These are phyloP conservation scores for Heritiera fomes DNA, from an alignment of 345 rosid genomes.

Conservation along the genomic window DNA sequence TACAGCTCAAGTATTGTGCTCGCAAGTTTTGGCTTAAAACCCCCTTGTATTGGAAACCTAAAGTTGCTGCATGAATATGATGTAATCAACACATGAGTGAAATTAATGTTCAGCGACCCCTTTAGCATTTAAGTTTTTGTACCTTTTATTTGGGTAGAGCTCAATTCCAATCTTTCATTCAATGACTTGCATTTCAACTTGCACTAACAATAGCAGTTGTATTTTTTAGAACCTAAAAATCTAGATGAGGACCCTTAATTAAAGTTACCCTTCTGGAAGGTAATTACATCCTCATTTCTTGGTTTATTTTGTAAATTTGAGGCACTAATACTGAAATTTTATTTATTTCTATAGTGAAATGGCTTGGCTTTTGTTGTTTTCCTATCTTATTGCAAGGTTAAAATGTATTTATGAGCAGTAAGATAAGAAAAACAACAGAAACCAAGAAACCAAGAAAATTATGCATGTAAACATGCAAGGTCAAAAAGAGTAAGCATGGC, in stretches of 20 bases:
- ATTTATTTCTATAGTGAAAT: no score
- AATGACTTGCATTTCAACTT: not conserved
- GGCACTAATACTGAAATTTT: not conserved
- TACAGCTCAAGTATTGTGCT: not conserved
- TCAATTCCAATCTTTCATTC: not conserved
- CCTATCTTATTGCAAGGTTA: no score
- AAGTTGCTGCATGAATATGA: not conserved
- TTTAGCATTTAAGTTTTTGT: not conserved
- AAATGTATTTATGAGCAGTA: no score
- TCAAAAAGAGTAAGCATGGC: no score
- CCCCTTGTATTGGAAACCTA: not conserved
- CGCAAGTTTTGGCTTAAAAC: not conserved
- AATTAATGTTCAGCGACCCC: not conserved
- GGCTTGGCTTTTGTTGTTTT: no score
- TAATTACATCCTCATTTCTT: not conserved
- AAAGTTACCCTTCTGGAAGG: not conserved
- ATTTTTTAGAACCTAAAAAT: not conserved
- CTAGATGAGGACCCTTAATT: not conserved
- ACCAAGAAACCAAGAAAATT: no score
- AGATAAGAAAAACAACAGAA: no score
- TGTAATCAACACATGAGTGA: not conserved
- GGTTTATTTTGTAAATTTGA: not conserved
- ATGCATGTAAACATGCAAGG: not conserved
- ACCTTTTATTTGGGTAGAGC: not conserved
- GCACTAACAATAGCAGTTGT: not conserved